Base-by-base conservation (phyloP, 805 yeast genomes). In the Candida coleopterorum region DNA sequence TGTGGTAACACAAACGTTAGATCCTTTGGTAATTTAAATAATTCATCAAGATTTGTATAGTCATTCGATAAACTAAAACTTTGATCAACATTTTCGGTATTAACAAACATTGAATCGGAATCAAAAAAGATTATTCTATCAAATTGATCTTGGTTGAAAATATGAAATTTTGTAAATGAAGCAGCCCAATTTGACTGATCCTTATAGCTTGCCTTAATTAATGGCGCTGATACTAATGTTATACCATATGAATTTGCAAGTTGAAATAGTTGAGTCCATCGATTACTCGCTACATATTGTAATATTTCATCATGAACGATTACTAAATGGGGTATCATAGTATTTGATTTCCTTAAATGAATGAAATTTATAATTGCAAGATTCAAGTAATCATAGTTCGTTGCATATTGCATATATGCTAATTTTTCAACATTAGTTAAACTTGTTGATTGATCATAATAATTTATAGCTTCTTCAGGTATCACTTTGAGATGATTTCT, bases 331-430 rank as follows among this genome's bases (percentile, higher is more conserved):
- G 77, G 75, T 35, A 64, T 58, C 1, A 72, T 56, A 1, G 64
- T 57, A 29, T 41, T 32, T 5, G 57, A 50, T 11, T 57, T 50
- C 23, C 61, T 52, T 32, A 80, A 48, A 18, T 57, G 58, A 3
- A 48, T 39, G 35, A 56, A 52, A 42, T 75, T 72, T 47, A 77
- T 59, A 28, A 79, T 45, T 3, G 79, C 72, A 32, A 74, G 65
- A 42, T 79, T 72, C 36, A 79, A 52, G 44, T 79, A 75, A 16
- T 64, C 58, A 8, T 60, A 45, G 37, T 70, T 62, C 0, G 85
- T 76, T 4, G 81, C 83, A 52, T 79, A 79, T 35, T 75, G 75
- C 4, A 78, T 75, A 49, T 80, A 80, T 0, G 83, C 85, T 27
- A 53, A 60, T 37, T 61, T 58, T 14, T 43, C 39, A 6, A 34